phyloP scores from a whole-genome alignment of 805 yeast species.

The Dipodascus geniculatus region DNA sequence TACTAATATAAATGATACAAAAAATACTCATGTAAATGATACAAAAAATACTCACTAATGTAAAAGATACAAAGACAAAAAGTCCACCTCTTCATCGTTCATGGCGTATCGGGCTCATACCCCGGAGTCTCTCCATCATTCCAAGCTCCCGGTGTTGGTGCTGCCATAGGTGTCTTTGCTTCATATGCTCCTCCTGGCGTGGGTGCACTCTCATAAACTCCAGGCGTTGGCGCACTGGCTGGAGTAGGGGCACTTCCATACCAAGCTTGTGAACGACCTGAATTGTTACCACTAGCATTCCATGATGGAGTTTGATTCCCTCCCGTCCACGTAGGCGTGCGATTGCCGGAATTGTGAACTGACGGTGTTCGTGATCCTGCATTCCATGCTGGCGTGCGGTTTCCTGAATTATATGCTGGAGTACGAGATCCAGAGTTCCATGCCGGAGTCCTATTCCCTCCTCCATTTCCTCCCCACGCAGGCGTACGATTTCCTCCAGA shows the following conservation, averaged over 20 bases:
- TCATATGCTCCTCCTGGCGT: slow-evolving; percentile 29
- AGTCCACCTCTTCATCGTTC: background rate
- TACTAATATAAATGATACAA: too few species aligned
- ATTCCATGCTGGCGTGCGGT: slow-evolving; percentile 26
- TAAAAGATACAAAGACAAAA: background rate
- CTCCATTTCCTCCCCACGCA: slow-evolving; percentile 28
- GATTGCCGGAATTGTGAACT: slow-evolving; percentile 25
- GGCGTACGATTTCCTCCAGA: slow-evolving; percentile 21
- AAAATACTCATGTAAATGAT: too few species aligned
- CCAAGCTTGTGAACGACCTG: slow-evolving; percentile 24
- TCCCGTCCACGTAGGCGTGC: slow-evolving; percentile 22
- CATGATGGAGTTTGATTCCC: slow-evolving; percentile 21
- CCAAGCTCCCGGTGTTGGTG: slow-evolving; percentile 25
- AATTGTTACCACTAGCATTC: slow-evolving; percentile 20
- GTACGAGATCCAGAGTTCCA: slow-evolving; percentile 32
- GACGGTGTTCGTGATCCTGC: slow-evolving; percentile 21
- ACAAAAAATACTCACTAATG: too few species aligned
- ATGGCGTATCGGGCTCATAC: slow-evolving; percentile 20
- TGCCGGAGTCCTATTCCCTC: slow-evolving; percentile 33
- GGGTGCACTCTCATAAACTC: slow-evolving; percentile 31
- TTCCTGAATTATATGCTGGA: slow-evolving; percentile 35
- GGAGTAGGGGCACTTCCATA: slow-evolving; percentile 24
- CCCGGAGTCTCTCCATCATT: slow-evolving; percentile 23
- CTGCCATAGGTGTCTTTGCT: slow-evolving; percentile 28
- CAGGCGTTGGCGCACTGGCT: slow-evolving; percentile 27